A percentile compares a stretch with the other conserved stretches of the same genome.
Conservation (phyloP, 306 rosid species). For the Alnus rubra region DNA sequence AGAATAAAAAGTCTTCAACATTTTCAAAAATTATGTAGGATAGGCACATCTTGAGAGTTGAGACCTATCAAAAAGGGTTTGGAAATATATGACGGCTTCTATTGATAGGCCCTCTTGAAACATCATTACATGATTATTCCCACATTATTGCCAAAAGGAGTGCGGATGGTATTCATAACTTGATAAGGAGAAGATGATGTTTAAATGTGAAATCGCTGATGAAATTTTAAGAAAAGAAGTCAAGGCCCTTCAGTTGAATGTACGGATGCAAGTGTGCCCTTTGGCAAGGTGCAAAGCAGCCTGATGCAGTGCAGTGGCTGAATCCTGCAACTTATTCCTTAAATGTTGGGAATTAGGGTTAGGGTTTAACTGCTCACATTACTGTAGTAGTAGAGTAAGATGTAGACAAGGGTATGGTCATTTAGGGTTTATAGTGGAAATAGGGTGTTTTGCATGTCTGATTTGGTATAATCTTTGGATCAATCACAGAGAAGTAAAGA, state of each 20-base stretch:
- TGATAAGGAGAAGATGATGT: not conserved
- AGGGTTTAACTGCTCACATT: not conserved
- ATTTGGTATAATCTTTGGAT: too few relatives aligned
- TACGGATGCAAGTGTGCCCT: not conserved
- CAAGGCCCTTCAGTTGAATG: not conserved
- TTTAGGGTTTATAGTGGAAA: not conserved
- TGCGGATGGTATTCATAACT: not conserved
- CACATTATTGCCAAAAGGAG: too few relatives aligned
- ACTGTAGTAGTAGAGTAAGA: too few relatives aligned
- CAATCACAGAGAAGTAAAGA: too few relatives aligned
- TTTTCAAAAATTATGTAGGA: conserved; percentile 5
- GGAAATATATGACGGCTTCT: not conserved
- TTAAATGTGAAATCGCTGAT: not conserved
- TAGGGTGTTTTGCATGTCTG: too few relatives aligned
- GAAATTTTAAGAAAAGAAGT: not conserved
- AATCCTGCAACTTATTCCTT: not conserved
- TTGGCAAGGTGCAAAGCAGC: not conserved
- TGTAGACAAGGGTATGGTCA: not conserved
- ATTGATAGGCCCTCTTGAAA: not conserved
- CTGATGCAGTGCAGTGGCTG: not conserved
- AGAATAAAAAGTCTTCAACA: not conserved
- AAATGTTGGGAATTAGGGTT: not conserved
- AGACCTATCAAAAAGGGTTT: not conserved
- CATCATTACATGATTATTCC: not conserved
- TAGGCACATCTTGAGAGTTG: conserved; percentile 8